phyloP scores from a whole-genome alignment of 2,329 filamentous ascomycete genomes.

The Cladosporium colombiae region DNA sequence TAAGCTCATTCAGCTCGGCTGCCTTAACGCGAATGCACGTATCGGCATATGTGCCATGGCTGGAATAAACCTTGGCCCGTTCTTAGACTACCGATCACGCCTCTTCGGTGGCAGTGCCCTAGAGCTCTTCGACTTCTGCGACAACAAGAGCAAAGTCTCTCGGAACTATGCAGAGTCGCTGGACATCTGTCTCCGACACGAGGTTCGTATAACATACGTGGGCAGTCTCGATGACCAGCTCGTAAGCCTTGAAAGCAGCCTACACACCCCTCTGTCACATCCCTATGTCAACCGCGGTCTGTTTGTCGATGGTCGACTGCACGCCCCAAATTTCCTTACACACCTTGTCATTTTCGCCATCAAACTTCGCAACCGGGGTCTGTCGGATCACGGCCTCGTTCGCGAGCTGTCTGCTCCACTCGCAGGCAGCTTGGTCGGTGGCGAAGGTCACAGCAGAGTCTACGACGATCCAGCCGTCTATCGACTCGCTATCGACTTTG shows the following conservation, averaged over 20 bases:
- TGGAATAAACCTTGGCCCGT: slow-evolving; percentile 90
- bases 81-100: slow-evolving; percentile 85
- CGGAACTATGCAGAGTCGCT: slow-evolving; percentile 77
- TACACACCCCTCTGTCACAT: slow-evolving; percentile 81
- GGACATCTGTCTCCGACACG: slow-evolving; percentile 72
- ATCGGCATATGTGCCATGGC: slow-evolving; percentile 89
- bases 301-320: slow-evolving; percentile 89
- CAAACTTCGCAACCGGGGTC: slow-evolving; percentile 88
- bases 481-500: slow-evolving; percentile 55
- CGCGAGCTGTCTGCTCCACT: slow-evolving; percentile 85
- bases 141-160: slow-evolving; percentile 77
- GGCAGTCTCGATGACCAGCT: slow-evolving; percentile 97
- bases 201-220: slow-evolving; percentile 81
- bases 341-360: slow-evolving; percentile 90
- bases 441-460: slow-evolving; percentile 88
- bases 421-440: slow-evolving; percentile 85
- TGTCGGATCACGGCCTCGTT: slow-evolving; percentile 90
- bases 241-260: slow-evolving; percentile 88
- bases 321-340: slow-evolving; percentile 90
- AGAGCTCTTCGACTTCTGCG: slow-evolving; percentile 91
- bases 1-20: slow-evolving; percentile 87
- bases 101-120: slow-evolving; percentile 89
- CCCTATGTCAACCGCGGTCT: slow-evolving; percentile 95
- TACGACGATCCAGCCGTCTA: slow-evolving; percentile 91
- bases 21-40: slow-evolving; percentile 67